Evolutionary conservation across 148 eudicot genomes (phyloP).

Genomic region (Fagopyrum tataricum): DNA sequence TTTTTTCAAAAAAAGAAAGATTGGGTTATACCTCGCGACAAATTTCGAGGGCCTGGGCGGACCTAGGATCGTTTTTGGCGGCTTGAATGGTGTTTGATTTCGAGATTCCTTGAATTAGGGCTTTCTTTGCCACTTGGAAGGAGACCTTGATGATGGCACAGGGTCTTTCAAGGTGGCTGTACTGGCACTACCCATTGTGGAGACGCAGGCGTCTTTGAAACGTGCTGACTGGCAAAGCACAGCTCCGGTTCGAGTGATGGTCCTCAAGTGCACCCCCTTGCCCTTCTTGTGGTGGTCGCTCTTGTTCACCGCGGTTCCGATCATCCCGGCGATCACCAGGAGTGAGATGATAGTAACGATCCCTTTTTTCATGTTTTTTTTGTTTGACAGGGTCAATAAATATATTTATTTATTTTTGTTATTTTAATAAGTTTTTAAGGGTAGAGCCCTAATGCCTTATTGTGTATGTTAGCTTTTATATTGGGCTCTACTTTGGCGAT

Average conservation of each 20-base stretch:
- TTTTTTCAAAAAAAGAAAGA: too few species aligned
- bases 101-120: slow-evolving; percentile 24
- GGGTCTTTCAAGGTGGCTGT: slow-evolving; percentile 32
- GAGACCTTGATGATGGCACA: slow-evolving; percentile 29
- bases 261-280: neutral
- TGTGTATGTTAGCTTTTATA: neutral
- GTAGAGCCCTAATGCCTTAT: slow-evolving; percentile 7
- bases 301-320: neutral
- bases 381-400: neutral
- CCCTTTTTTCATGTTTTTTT: neutral
- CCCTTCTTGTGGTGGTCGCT: neutral
- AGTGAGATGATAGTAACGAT: neutral
- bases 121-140: slow-evolving; percentile 24
- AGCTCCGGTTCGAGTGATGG: slow-evolving; percentile 27
- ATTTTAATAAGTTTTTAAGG: too few species aligned
- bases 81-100: slow-evolving; percentile 30
- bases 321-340: slow-evolving; percentile 1
- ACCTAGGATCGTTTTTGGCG: slow-evolving; percentile 32
- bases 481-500: slow-evolving; percentile 11
- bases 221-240: slow-evolving; percentile 38
- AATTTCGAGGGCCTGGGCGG: slow-evolving; percentile 28
- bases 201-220: slow-evolving; percentile 35
- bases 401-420: neutral
- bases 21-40: slow-evolving; percentile 25
- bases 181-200: slow-evolving; percentile 14